These are phyloP conservation scores for Sugiyamaella pinicola DNA, from an alignment of 1,139 yeast genomes.

Conservation along the genomic window DNA sequence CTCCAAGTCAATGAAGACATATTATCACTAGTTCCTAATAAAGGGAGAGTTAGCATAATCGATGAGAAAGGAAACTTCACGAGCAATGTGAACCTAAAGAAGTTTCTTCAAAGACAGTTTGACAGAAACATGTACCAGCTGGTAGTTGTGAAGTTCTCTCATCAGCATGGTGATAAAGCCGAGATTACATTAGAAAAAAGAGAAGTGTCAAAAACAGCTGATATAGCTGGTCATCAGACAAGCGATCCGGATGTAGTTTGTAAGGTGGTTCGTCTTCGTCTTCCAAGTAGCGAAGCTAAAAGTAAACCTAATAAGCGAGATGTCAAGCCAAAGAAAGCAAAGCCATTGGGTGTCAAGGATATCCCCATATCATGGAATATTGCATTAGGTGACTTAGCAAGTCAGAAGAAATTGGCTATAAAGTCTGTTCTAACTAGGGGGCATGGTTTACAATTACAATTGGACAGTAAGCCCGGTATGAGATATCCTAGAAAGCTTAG, in stretches of 20 bases:
- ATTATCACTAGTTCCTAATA: conserved; percentile 32
- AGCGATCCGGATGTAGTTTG: conserved; percentile 32
- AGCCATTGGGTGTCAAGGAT: conserved; percentile 36
- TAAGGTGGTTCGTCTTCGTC: conserved; percentile 30
- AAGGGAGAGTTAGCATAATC: conserved; percentile 33
- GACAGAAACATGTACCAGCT: conserved; percentile 25
- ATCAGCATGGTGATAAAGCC: conserved; percentile 17
- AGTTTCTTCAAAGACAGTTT: conserved; percentile 24
- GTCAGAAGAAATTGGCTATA: conserved; percentile 43
- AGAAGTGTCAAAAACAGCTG: neutral
- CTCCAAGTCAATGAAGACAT: conserved; percentile 29
- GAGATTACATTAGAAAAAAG: conserved; percentile 17
- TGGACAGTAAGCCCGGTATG: conserved; percentile 36
- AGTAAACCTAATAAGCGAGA: conserved; percentile 12
- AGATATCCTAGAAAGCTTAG: conserved; percentile 36
- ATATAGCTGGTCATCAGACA: neutral
- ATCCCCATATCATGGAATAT: conserved; percentile 41
- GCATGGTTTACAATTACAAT: conserved; percentile 35
- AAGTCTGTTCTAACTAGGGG: conserved; percentile 40
- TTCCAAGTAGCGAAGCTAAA: neutral
- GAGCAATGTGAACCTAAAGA: conserved; percentile 25
- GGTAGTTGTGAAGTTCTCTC: conserved; percentile 30
- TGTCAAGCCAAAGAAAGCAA: conserved; percentile 24
- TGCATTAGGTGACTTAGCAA: conserved; percentile 40
- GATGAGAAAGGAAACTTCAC: conserved; percentile 29